phyloP scores from a whole-genome alignment of 164 flowering plant genomes.

The Aristolochia contorta region DNA sequence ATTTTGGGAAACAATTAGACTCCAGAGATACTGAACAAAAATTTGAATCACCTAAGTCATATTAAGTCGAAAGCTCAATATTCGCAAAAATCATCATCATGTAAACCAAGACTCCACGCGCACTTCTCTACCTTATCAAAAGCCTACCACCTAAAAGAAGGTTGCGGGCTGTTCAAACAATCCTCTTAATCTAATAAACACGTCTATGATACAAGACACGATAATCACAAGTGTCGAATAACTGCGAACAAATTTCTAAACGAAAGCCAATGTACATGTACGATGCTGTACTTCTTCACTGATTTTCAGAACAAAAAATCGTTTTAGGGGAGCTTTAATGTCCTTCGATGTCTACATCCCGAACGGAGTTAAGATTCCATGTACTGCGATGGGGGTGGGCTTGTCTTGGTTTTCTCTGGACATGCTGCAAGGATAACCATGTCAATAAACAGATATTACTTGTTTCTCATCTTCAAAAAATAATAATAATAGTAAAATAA shows the following conservation, averaged over 20 bases:
- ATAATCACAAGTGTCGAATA: not conserved
- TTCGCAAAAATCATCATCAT: not conserved
- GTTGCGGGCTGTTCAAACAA: not conserved
- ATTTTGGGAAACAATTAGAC: no score
- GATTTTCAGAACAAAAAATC: not conserved
- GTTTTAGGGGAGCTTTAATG: not conserved
- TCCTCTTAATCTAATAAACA: conserved; percentile 1
- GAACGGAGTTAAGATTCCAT: conserved; percentile 51
- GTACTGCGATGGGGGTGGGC: conserved; percentile 71
- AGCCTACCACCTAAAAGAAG: no score
- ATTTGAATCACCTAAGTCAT: no score
- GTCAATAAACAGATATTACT: not conserved
- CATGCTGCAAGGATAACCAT: conserved; percentile 42
- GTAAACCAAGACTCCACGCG: not conserved
- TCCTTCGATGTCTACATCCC: not conserved
- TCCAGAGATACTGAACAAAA: no score
- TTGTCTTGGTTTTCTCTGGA: conserved; percentile 61
- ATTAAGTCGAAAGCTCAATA: no score
- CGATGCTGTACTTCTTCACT: conserved; percentile 2
- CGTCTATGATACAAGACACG: conserved; percentile 11
- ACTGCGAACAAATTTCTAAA: no score
- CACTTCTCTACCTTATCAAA: no score
- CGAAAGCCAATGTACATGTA: not conserved
- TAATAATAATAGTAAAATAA: no score
- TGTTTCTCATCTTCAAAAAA: no score